These are phyloP conservation scores for Neospora caninum DNA, from an alignment of 169 alveolate genomes.

Conservation along the genomic window DNA sequence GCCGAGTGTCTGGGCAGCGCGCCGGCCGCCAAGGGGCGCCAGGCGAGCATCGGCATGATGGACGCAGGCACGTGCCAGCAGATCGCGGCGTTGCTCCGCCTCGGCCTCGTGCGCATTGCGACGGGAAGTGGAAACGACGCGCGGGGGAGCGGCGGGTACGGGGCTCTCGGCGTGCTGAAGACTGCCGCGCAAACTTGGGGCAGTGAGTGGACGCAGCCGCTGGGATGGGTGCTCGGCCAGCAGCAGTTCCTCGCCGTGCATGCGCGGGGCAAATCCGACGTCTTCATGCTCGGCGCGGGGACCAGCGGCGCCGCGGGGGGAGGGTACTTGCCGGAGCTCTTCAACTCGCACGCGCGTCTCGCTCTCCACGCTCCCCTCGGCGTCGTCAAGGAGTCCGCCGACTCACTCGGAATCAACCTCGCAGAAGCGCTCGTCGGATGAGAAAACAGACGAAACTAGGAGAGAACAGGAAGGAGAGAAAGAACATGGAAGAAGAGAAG, in stretches of 20 bases:
- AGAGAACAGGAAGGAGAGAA: neutral
- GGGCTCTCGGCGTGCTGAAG: neutral
- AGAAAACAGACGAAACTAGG: neutral
- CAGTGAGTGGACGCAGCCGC: constrained; percentile 20
- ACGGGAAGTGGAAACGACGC: constrained; percentile 21
- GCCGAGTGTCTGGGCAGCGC: constrained; percentile 47
- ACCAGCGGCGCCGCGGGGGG: neutral
- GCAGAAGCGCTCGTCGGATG: neutral
- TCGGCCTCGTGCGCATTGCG: constrained; percentile 38
- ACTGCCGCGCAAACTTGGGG: neutral
- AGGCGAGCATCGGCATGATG: neutral
- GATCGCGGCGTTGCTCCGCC: constrained; percentile 46
- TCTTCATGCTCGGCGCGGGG: neutral
- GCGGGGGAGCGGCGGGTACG: constrained; percentile 18
- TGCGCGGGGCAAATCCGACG: neutral
- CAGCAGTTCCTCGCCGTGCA: constrained; percentile 1
- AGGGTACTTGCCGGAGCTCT: neutral
- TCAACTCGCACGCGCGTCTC: constrained; percentile 1
- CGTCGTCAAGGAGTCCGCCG: constrained; percentile 2
- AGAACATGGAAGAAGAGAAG: neutral
- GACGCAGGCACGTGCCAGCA: constrained; percentile 48
- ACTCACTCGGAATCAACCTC: neutral
- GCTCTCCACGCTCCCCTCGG: neutral
- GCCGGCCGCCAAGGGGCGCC: constrained; percentile 11
- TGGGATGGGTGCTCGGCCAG: constrained; percentile 29